Conservation (phyloP, 2,329 filamentous ascomycete species). For the Colletotrichum acutatum region DNA sequence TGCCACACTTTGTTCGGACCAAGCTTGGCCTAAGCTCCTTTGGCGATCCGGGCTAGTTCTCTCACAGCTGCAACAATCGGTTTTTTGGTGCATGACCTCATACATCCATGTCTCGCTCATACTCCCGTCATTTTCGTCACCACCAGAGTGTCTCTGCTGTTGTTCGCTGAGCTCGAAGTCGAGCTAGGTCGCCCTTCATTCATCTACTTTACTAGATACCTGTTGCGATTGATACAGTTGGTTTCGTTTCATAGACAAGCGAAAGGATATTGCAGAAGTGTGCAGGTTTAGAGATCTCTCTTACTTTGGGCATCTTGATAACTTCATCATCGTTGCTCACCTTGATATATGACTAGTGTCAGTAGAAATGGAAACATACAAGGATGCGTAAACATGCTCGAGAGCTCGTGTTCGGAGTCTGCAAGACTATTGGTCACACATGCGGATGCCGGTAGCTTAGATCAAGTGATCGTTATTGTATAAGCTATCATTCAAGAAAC, state of each 20-base stretch:
- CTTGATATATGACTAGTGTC: neutral
- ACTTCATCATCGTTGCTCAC: neutral
- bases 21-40: constrained; percentile 20
- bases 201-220: neutral
- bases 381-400: neutral
- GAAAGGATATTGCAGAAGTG: neutral
- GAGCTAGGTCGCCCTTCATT: neutral
- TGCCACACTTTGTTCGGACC: neutral
- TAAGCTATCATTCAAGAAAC: neutral
- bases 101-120: neutral
- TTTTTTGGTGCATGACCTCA: constrained; percentile 22
- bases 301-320: neutral
- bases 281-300: neutral
- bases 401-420: neutral
- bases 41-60: constrained; percentile 12
- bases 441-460: neutral
- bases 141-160: neutral
- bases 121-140: neutral
- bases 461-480: neutral
- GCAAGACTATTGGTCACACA: neutral
- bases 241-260: neutral
- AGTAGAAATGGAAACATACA: neutral
- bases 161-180: neutral
- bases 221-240: neutral
- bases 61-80: constrained; percentile 2